Conservation (phyloP, 768 basidiomycete species). For the Amanita exitialis region DNA sequence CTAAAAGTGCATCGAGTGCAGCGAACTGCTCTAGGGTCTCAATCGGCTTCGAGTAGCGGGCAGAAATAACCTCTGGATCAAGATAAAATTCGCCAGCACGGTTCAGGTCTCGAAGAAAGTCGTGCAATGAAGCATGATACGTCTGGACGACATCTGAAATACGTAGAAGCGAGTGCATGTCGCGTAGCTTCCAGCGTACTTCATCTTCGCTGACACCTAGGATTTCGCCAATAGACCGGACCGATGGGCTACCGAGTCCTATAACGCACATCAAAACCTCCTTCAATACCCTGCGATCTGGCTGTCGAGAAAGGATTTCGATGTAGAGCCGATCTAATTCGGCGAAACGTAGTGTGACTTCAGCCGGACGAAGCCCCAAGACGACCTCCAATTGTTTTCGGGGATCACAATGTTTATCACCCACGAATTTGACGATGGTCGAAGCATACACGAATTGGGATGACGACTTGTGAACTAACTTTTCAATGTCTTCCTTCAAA, state of each 20-base stretch:
- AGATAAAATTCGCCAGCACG: background rate
- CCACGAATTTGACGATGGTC: background rate
- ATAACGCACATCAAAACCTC: background rate
- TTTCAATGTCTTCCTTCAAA: background rate
- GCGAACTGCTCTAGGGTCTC: background rate
- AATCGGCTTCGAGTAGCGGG: background rate
- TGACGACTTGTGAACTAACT: background rate
- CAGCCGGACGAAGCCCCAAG: background rate
- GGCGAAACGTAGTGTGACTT: background rate
- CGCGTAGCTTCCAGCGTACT: background rate
- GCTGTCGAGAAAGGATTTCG: background rate
- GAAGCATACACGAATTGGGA: background rate
- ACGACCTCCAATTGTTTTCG: background rate
- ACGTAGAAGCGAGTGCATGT: background rate
- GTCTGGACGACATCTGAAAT: background rate
- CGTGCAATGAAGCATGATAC: background rate
- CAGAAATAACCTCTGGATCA: background rate
- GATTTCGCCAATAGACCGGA: background rate
- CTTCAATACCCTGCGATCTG: background rate
- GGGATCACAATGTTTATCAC: background rate
- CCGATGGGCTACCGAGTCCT: background rate
- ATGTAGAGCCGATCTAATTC: background rate
- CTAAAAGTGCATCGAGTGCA: background rate
- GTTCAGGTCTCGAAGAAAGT: background rate
- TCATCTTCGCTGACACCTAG: background rate